Evolutionary conservation across 768 basidiomycete species (phyloP).

Genomic region (Amylocystis lapponica): DNA sequence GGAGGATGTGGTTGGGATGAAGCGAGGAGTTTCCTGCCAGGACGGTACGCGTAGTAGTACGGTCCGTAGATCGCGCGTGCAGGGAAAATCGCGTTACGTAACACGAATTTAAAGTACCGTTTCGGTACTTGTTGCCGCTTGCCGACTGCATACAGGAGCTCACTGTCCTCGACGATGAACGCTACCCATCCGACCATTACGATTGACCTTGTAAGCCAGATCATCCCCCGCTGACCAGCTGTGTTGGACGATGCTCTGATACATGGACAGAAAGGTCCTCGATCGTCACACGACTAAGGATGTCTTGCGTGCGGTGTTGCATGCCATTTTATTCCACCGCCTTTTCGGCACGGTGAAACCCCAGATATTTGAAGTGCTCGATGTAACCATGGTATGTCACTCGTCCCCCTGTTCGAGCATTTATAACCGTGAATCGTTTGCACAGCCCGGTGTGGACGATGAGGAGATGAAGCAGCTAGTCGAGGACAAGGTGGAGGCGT

Average conservation of each 20-base stretch:
- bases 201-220: conserved; percentile 38
- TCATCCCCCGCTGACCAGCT: no score
- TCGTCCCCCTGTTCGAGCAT: not conserved
- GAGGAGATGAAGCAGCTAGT: conserved; percentile 65
- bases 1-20: not conserved
- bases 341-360: conserved; percentile 78
- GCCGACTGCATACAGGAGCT: no score
- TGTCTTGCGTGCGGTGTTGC: conserved; percentile 70
- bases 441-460: conserved; percentile 70
- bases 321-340: conserved; percentile 78
- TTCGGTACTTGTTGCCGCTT: no score
- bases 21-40: not conserved
- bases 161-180: conserved; percentile 16
- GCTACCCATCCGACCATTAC: conserved; percentile 38
- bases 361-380: conserved; percentile 70
- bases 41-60: no score
- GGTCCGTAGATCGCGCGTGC: not conserved
- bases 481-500: conserved; percentile 68
- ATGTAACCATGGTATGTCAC: conserved; percentile 71
- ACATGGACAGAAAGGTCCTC: conserved; percentile 43
- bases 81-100: not conserved
- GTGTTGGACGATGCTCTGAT: conserved; percentile 6
- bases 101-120: no score
- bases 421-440: not conserved
- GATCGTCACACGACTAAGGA: conserved; percentile 71